Conservation (phyloP, 75 land plant species). For the Pinus taeda region DNA sequence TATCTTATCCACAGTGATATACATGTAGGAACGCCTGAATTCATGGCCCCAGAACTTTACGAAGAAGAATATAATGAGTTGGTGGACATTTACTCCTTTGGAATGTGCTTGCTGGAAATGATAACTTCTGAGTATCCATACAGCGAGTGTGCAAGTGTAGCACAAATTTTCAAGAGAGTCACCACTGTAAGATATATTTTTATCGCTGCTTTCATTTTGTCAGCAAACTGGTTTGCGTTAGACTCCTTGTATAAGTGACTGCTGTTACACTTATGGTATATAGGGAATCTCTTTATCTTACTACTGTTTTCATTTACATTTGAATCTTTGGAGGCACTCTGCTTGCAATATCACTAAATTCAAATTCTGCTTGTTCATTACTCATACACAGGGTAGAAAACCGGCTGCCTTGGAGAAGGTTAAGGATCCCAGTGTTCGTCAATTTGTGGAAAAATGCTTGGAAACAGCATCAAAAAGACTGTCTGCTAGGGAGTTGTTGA, state of each 20-base stretch:
- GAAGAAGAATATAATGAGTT: conserved; percentile 41
- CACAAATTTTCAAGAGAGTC: conserved; percentile 34
- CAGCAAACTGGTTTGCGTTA: not conserved
- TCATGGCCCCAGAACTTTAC: conserved; percentile 40
- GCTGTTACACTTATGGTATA: not conserved
- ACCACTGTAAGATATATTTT: conserved; percentile 11
- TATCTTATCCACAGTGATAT: not conserved
- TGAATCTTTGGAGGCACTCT: not conserved
- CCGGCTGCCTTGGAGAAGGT: conserved; percentile 47
- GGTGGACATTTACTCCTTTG: conserved; percentile 36
- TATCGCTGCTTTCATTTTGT: not conserved
- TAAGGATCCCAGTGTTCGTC: conserved; percentile 33
- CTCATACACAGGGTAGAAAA: conserved; percentile 40
- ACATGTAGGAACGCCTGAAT: conserved; percentile 32
- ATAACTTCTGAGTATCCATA: conserved; percentile 41
- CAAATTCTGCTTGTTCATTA: not conserved
- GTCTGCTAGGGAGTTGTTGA: conserved; percentile 50
- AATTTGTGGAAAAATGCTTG: conserved; percentile 58
- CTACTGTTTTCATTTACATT: not conserved
- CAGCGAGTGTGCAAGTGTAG: conserved; percentile 27
- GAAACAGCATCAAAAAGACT: conserved; percentile 36
- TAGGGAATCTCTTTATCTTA: not conserved
- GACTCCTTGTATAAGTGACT: not conserved
- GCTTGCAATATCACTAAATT: not conserved
- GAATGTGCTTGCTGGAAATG: conserved; percentile 42